Conservation (phyloP, 371 early-diverging fungal genomes). For the Nematocida sp. region DNA sequence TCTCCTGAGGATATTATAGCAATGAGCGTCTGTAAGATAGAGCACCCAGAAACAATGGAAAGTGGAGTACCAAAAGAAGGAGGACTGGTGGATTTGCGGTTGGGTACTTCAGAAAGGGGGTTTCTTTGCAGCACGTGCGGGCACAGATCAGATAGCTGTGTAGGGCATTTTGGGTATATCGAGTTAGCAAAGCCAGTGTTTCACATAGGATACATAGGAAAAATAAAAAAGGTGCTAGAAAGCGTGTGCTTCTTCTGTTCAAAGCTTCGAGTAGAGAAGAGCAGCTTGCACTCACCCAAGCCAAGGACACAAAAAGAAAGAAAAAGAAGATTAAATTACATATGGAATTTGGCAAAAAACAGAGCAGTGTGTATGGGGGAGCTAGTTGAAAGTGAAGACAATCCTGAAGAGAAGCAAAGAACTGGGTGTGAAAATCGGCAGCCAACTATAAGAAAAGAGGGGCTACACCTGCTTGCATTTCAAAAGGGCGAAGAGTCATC, state of each 20-base stretch:
- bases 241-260: constrained; percentile 95
- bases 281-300: constrained; percentile 9
- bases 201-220: constrained; percentile 76
- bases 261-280: constrained; percentile 81
- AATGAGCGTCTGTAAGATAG: constrained; percentile 89
- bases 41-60: constrained; percentile 88
- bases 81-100: constrained; percentile 90
- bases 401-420: constrained; percentile 70
- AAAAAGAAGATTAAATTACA: constrained; percentile 72
- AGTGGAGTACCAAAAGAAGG: constrained; percentile 81
- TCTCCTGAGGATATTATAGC: constrained; percentile 73
- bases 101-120: constrained; percentile 96
- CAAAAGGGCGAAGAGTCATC: constrained; percentile 69
- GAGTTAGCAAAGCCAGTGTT: constrained; percentile 94
- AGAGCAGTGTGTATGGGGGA: constrained; percentile 82
- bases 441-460: constrained; percentile 83
- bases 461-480: constrained; percentile 77
- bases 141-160: constrained; percentile 88
- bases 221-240: constrained; percentile 89
- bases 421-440: constrained; percentile 81
- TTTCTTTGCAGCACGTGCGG: constrained; percentile 94
- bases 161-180: constrained; percentile 98
- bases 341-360: constrained; percentile 85
- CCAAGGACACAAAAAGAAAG: constrained; percentile 57
- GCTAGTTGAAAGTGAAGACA: constrained; percentile 27